Evolutionary conservation across 345 rosid species (phyloP), one percentile per base, ranked within the genome.

Genomic region (Heritiera littoralis): DNA sequence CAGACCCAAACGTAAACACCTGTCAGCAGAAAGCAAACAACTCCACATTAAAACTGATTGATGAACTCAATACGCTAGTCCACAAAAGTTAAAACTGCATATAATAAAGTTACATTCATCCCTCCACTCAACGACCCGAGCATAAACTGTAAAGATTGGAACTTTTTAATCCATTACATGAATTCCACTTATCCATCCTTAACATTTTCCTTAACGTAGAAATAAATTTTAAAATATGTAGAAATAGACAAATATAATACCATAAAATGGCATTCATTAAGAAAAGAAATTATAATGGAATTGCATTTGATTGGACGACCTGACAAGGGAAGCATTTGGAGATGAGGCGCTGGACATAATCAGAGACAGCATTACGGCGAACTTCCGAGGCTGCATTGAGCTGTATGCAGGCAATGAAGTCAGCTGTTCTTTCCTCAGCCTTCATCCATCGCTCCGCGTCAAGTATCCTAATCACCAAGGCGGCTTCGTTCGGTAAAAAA

Each of bases 1-100:
- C 99, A 76, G 99, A 97, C 82, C 99, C 99, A 87, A 94, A 97
- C 59, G 92, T 90, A 77, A 94, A 92, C 75, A 97, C 97, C 99
- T 93, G 82, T 10, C 60, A 9, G 78, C 18, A 58, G 77, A 49
- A 41, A 77, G 17, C 75, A 72, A 32, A 28, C 15, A 72, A 68
- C 55, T 20, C 35, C 73, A 30, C 41, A 49, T 14, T 71, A 71
- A 48, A 71, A 15, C 9, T 28, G 20, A 49, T 70, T 9, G 20
- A 51, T 71, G 75, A 71, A 70, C n/a, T n/a, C 18, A 5, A 23
- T 5, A 67, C 17, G 7, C 17, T 66, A 66, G 51, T 40, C 51
- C 23, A 18, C 14, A 41, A 66, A 40, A 6, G 9, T 18, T 55
- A 55, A 66, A 63, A 32, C 65, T 23, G 15, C 66, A 30, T 63